A percentile compares a stretch with the other conserved stretches of the same genome.
Evolutionary conservation across 163 green algal species (phyloP).

Genomic region (Volvox carteri): DNA sequence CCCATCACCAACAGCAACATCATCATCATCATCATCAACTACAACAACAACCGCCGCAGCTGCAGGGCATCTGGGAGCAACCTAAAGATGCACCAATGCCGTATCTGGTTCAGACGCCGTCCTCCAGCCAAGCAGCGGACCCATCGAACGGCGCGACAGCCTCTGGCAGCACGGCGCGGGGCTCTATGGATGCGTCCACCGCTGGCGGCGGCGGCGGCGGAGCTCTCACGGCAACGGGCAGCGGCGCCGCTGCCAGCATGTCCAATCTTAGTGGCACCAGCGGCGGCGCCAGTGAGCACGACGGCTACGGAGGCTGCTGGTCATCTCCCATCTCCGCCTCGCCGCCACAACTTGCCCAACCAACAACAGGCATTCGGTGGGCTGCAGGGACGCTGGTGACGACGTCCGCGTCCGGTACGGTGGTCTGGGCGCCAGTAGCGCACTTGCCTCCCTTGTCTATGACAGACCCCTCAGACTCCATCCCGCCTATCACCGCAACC

Average conservation of each 20-base stretch:
- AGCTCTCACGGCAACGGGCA: not conserved
- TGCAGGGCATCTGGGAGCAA: not conserved
- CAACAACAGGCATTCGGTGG: not conserved
- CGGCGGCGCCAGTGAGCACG: not conserved
- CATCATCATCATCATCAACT: not conserved
- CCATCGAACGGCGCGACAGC: not conserved
- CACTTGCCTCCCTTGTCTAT: not conserved
- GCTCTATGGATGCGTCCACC: not conserved
- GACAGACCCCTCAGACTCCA: not conserved
- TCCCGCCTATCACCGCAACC: not conserved
- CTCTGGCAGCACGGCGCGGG: not conserved
- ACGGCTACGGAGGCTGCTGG: not conserved
- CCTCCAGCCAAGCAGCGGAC: not conserved
- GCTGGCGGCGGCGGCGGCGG: not conserved
- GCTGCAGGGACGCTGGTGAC: not conserved
- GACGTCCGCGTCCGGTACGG: not conserved
- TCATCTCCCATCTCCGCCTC: not conserved
- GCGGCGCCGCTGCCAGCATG: not conserved
- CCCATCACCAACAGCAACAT: not conserved
- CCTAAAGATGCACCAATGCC: not conserved
- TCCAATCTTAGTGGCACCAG: not conserved
- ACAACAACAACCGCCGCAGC: not conserved
- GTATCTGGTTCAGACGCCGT: constrained; percentile 13
- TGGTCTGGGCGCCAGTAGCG: not conserved
- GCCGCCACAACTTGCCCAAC: not conserved